Evolutionary conservation across 73 alveolate species (phyloP).

Genomic region (Paramecium biaurelia): DNA sequence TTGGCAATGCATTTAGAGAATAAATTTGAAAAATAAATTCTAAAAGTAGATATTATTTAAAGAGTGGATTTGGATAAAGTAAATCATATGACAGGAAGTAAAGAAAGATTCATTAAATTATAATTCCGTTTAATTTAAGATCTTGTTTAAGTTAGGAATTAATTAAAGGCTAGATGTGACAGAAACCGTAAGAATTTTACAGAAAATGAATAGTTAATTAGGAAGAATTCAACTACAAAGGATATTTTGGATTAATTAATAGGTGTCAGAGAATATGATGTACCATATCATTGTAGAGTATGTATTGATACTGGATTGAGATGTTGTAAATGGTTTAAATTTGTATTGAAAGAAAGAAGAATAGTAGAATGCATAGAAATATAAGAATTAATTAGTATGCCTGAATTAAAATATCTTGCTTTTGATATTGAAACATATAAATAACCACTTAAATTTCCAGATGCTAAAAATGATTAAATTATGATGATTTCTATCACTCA

Average conservation of each 20-base stretch:
- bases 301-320: slow-evolving; percentile 92
- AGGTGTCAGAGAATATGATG: slow-evolving; percentile 95
- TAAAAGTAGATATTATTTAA: slow-evolving; percentile 81
- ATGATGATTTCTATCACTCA: slow-evolving; percentile 95
- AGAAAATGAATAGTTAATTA: slow-evolving; percentile 67
- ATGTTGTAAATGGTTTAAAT: slow-evolving; percentile 92
- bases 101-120: slow-evolving; percentile 80
- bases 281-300: slow-evolving; percentile 90
- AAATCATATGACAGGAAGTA: slow-evolving; percentile 91
- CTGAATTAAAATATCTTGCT: slow-evolving; percentile 88
- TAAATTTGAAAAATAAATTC: slow-evolving; percentile 61
- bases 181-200: slow-evolving; percentile 14
- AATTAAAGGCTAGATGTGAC: slow-evolving; percentile 72
- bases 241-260: slow-evolving; percentile 77
- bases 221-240: slow-evolving; percentile 27
- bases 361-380: slow-evolving; percentile 68
- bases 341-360: slow-evolving; percentile 75
- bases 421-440: slow-evolving; percentile 98
- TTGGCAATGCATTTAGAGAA: slow-evolving; percentile 46
- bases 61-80: slow-evolving; percentile 88
- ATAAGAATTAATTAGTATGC: slow-evolving; percentile 80
- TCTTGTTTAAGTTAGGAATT: slow-evolving; percentile 77
- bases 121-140: slow-evolving; percentile 87
- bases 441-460: slow-evolving; percentile 95
- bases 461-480: slow-evolving; percentile 88